Base-by-base conservation (phyloP, 2,329 filamentous ascomycete species). In the Pezicula neosporulosa region DNA sequence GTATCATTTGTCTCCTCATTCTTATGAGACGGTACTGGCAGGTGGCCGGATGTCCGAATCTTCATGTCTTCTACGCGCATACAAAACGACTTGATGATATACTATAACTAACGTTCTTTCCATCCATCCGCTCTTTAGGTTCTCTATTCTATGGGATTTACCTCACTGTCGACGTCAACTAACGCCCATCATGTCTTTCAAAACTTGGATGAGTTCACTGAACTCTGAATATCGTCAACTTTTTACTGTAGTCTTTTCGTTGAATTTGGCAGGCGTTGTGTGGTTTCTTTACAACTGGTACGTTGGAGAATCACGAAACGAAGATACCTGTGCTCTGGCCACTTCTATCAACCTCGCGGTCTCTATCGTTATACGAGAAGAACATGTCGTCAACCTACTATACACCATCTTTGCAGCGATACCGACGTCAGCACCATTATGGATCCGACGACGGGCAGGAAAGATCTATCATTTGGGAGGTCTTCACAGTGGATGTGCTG, bases 381-480 rank as follows among this genome's bases (percentile, higher is more conserved):
- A 80, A 30, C 62, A 68, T 19, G 66, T 77, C 56, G 73, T 80
- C 64, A 80, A 80, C 60, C 55, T 66, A 9, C 61, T 79, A 15
- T 80, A 76, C 61, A 57, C 58, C 49, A 52, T 75, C 44, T 67
- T 66, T 47, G 77, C 72, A 57, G 76, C 71, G 2, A 61, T 77
- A 16, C 70, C 72, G 37, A 63, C 62, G 0, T 70, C 72, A 2
- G 58, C 62, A 7, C 77, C 77, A 1, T 62, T 80, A 4, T 68
- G 69, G 61, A 60, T 81, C 49, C 72, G 76, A 18, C 67, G 70
- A 9, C 59, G 72, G 45, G 66, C 69, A 5, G 73, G 73, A n/a
- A 77, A 77, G 53, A 69, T 76, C 7, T 78, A 77, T 58, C 74
- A 77, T 52, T 72, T 76, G 50, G 76, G 76, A 15, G 76, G 76